A percentile compares a stretch with the other conserved stretches of the same genome.
Evolutionary conservation across 1,284 basidiomycete genomes (phyloP).

Genomic region (Mycena sp.): DNA sequence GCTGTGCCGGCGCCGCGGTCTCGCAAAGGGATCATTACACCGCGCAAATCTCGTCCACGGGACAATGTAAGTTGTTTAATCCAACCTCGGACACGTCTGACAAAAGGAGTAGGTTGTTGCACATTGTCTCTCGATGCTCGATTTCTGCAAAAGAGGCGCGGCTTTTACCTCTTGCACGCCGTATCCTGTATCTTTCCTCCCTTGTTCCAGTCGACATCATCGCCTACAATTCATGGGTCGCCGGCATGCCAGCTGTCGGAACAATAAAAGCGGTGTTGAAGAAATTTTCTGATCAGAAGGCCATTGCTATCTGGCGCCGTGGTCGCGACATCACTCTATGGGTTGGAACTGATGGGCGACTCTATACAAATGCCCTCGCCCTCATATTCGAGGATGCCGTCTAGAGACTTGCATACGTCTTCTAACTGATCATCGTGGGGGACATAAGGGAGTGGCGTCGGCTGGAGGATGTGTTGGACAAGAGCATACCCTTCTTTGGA

Average conservation of each 20-base stretch:
- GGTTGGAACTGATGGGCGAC: no score
- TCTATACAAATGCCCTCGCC: no score
- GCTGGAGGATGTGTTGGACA: constrained; percentile 9
- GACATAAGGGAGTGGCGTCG: constrained; percentile 15
- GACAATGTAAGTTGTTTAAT: neutral
- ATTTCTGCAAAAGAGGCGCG: neutral
- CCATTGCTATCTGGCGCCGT: neutral
- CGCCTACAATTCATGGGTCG: neutral
- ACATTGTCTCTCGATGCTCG: neutral
- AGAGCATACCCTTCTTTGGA: neutral
- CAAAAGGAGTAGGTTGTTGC: neutral
- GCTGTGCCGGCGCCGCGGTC: neutral
- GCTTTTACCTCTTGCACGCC: neutral
- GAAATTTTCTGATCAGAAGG: neutral
- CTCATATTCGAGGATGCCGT: no score
- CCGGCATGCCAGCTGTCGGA: neutral
- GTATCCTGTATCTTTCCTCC: neutral
- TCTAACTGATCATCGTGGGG: constrained; percentile 38
- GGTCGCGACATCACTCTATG: no score
- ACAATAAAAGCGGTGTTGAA: neutral
- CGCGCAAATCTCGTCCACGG: neutral
- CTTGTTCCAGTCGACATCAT: neutral
- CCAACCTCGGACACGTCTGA: no score
- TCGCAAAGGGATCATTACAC: neutral
- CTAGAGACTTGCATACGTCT: constrained; percentile 30